A percentile compares a stretch with the other conserved stretches of the same genome.
These are phyloP conservation scores for Beauveria sp. DNA, from an alignment of 2,329 filamentous ascomycete species.

Conservation along the genomic window DNA sequence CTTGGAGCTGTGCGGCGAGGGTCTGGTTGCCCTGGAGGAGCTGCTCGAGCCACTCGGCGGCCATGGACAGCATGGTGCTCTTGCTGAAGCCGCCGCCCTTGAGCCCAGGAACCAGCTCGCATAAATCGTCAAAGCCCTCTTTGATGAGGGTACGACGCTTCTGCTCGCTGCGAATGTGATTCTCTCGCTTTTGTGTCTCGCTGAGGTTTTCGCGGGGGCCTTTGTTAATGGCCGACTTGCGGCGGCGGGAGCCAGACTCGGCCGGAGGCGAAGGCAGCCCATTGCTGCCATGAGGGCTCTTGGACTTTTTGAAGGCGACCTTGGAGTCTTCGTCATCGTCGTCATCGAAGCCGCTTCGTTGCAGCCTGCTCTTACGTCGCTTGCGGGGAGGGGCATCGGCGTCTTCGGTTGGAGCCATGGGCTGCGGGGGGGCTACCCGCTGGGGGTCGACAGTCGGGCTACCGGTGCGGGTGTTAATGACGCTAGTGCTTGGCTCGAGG, in stretches of 20 bases:
- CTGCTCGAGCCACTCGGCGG: constrained; percentile 71
- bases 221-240: constrained; percentile 43
- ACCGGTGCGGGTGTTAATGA: constrained; percentile 50
- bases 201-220: constrained; percentile 61
- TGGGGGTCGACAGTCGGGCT: constrained; percentile 35
- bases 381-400: constrained; percentile 39
- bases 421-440: background rate
- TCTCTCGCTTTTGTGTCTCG: constrained; percentile 74
- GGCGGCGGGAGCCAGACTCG: constrained; percentile 36
- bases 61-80: constrained; percentile 67
- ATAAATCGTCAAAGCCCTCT: constrained; percentile 75
- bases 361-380: constrained; percentile 46
- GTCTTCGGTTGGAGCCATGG: constrained; percentile 27
- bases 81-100: constrained; percentile 73
- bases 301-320: constrained; percentile 25
- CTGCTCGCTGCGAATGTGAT: constrained; percentile 83
- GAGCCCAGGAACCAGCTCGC: constrained; percentile 66
- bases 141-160: constrained; percentile 77
- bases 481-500: constrained; percentile 49
- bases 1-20: constrained; percentile 46
- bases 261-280: constrained; percentile 25
- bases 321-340: constrained; percentile 32
- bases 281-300: constrained; percentile 41
- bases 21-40: constrained; percentile 61
- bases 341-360: constrained; percentile 34